Percentiles rank a stretch among this genome's conserved stretches.
Conservation (phyloP, 257 asterid genomes). For the Anisodus tanguticus region DNA sequence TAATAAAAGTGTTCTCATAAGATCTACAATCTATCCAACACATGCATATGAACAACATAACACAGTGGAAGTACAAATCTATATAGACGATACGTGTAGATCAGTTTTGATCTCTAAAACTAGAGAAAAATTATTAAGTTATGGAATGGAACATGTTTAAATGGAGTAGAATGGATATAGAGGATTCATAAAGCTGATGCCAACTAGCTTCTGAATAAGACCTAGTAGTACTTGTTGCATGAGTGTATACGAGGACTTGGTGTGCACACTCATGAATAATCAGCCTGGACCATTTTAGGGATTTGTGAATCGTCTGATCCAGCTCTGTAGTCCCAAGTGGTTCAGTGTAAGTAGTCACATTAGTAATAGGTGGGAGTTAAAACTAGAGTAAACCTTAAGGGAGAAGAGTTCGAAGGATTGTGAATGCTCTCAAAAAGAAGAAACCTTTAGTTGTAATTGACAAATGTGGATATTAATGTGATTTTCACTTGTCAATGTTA, state of each 20-base stretch:
- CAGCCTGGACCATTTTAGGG: background rate
- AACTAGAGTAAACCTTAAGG: background rate
- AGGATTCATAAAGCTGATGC: background rate
- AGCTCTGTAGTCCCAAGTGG: background rate
- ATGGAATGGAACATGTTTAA: background rate
- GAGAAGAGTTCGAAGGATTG: background rate
- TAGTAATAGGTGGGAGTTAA: background rate
- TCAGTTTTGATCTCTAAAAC: background rate
- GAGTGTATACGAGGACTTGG: background rate
- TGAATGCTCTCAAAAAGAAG: background rate
- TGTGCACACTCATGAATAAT: background rate
- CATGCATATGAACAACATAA: background rate
- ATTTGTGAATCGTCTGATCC: background rate
- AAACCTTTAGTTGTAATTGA: background rate
- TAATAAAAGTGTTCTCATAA: background rate
- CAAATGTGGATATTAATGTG: background rate
- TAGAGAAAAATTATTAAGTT: background rate
- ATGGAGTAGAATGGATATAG: background rate
- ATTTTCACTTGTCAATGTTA: background rate
- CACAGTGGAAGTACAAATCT: background rate
- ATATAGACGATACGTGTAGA: background rate
- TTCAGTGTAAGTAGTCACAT: background rate
- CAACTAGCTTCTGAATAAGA: background rate
- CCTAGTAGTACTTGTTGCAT: background rate
- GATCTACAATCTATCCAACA: background rate